Conservation (phyloP, 106 monocot species). For the Dactylorhiza incarnata region DNA sequence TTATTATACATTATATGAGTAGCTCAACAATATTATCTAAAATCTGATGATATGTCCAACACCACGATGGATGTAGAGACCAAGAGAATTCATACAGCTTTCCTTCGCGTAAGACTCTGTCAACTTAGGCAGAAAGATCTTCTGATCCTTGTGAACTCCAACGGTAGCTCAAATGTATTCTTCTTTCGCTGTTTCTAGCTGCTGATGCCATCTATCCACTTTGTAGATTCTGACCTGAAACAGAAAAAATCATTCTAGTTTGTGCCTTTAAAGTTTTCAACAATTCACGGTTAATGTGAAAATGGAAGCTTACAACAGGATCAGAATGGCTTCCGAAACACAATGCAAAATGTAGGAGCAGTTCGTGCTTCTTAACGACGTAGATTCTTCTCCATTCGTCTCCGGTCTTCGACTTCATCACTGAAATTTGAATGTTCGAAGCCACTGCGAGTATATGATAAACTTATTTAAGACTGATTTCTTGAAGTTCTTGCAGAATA, state of each 20-base stretch:
- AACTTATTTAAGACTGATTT: not conserved
- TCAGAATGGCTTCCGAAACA: slow-evolving; percentile 97
- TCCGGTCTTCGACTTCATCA: slow-evolving; percentile 51
- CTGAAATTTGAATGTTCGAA: slow-evolving; percentile 12
- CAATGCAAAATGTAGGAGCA: slow-evolving; percentile 75
- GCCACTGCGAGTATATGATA: not conserved
- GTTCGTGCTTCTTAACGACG: slow-evolving; percentile 57
- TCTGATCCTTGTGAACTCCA: slow-evolving; percentile 58
- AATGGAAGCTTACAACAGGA: slow-evolving; percentile 57
- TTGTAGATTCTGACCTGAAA: slow-evolving; percentile 57
- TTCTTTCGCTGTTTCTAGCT: slow-evolving; percentile 61
- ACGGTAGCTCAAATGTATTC: slow-evolving; percentile 65
- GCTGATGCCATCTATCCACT: slow-evolving; percentile 36
- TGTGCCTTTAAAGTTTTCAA: not conserved
- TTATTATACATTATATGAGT: no score
- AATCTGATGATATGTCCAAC: no score
- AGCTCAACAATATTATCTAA: no score
- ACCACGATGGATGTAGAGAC: no score
- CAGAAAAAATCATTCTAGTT: not conserved
- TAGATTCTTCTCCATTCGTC: slow-evolving; percentile 55
- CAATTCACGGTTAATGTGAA: not conserved
- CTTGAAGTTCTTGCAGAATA: no score
- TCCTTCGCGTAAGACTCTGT: slow-evolving; percentile 53
- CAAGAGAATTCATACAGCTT: slow-evolving; percentile 26
- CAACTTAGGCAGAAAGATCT: slow-evolving; percentile 56